phyloP scores from a whole-genome alignment of 768 basidiomycete species.

The Rhizopogon sp. region DNA sequence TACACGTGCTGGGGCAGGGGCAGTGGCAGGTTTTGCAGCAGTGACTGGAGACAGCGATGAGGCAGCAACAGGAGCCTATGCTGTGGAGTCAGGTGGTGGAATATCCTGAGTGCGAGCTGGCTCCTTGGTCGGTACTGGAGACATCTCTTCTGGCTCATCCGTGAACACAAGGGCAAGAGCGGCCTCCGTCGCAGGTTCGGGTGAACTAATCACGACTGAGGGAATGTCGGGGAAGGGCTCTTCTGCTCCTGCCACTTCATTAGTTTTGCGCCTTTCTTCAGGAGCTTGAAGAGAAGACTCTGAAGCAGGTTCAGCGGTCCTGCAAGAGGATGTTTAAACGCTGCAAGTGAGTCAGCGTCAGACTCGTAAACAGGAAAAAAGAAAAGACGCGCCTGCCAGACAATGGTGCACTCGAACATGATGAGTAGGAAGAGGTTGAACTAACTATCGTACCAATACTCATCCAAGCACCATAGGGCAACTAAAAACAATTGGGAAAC shows the following conservation, averaged over 20 bases:
- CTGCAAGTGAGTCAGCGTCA: conserved; percentile 34
- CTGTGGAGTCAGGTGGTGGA: not conserved
- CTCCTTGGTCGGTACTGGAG: not conserved
- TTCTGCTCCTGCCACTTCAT: conserved; percentile 4
- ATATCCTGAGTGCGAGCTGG: not conserved
- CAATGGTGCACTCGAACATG: conserved; percentile 97
- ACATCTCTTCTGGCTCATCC: conserved; percentile 39
- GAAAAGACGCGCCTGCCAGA: conserved; percentile 77
- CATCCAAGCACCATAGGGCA: conserved; percentile 94
- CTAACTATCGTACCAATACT: conserved; percentile 98
- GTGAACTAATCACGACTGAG: conserved; percentile 7
- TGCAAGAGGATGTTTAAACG: conserved; percentile 58
- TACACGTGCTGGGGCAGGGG: conserved; percentile 14
- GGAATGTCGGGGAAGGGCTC: conserved; percentile 10
- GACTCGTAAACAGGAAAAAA: not conserved
- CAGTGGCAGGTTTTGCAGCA: conserved; percentile 2
- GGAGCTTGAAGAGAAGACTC: conserved; percentile 4
- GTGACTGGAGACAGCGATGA: conserved; percentile 5
- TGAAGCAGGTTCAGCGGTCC: conserved; percentile 18
- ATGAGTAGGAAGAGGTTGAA: conserved; percentile 99
- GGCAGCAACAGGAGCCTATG: not conserved
- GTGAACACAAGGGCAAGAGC: conserved; percentile 44
- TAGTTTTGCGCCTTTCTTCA: not conserved
- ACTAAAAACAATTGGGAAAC: conserved; percentile 99
- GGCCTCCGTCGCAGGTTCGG: conserved; percentile 25